These are phyloP conservation scores for Crithidia expoeki DNA, from an alignment of 208 protist genomes.

Conservation along the genomic window DNA sequence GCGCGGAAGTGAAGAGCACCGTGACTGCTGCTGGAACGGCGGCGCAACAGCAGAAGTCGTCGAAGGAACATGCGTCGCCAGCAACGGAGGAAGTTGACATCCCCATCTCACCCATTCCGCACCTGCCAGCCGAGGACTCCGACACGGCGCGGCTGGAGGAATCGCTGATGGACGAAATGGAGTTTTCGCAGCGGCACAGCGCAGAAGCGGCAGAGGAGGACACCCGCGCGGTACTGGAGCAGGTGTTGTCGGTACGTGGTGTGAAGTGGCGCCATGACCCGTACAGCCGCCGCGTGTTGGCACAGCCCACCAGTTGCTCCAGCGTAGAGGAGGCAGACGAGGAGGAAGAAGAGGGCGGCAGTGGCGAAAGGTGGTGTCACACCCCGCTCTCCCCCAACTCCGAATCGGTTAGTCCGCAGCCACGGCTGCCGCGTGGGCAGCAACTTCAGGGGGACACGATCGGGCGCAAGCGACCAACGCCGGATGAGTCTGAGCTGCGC, in stretches of 20 bases:
- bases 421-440: neutral
- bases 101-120: slow-evolving; percentile 31
- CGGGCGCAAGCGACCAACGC: neutral
- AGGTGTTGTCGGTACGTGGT: slow-evolving; percentile 39
- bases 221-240: slow-evolving; percentile 28
- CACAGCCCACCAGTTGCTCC: neutral
- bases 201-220: slow-evolving; percentile 6
- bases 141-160: slow-evolving; percentile 12
- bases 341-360: neutral
- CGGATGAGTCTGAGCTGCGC: neutral
- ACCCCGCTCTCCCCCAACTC: neutral
- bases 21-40: neutral
- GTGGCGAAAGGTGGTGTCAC: neutral
- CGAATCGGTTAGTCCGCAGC: neutral
- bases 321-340: neutral
- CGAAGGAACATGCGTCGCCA: neutral
- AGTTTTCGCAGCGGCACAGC: neutral
- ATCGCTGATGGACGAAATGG: slow-evolving; percentile 4
- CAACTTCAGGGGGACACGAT: neutral
- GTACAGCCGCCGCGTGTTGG: slow-evolving; percentile 55
- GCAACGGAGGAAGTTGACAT: slow-evolving; percentile 15
- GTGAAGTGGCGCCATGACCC: slow-evolving; percentile 75
- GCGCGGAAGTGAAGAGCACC: neutral
- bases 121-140: neutral
- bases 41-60: neutral